Evolutionary conservation across 2,329 filamentous ascomycete genomes (phyloP).

Genomic region (Talaromyces sp.): DNA sequence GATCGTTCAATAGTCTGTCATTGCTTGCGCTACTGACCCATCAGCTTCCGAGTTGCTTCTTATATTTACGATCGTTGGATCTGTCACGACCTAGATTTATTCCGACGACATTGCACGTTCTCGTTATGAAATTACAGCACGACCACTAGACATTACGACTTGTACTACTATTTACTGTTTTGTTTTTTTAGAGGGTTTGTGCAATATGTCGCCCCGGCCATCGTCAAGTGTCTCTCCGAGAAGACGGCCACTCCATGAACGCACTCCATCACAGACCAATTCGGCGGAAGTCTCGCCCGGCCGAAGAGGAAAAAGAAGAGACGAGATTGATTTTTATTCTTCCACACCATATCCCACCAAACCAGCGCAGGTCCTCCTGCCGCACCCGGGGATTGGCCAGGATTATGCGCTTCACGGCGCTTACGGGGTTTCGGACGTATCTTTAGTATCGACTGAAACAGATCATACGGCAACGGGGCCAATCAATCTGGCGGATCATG

Average conservation of each 20-base stretch:
- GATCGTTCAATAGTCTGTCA: neutral
- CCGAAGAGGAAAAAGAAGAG: constrained; percentile 36
- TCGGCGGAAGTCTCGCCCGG: constrained; percentile 32
- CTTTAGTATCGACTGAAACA: constrained; percentile 28
- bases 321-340: constrained; percentile 39
- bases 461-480: constrained; percentile 30
- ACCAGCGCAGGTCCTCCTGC: constrained; percentile 44
- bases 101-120: constrained; percentile 15
- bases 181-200: neutral
- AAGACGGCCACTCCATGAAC: constrained; percentile 46
- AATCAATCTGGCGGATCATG: constrained; percentile 12
- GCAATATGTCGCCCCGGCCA: constrained; percentile 15
- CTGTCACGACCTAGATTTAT: constrained; percentile 17
- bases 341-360: constrained; percentile 47
- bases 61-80: constrained; percentile 15
- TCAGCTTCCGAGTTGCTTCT: constrained; percentile 1
- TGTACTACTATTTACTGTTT: neutral
- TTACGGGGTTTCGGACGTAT: constrained; percentile 31
- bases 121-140: constrained; percentile 13
- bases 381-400: constrained; percentile 39
- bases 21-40: neutral
- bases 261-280: constrained; percentile 46
- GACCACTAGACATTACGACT: constrained; percentile 7
- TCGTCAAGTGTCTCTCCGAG: constrained; percentile 32
- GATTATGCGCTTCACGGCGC: constrained; percentile 31